Base-by-base conservation (phyloP, 352 stramenopile species). In the Phytophthora pseudosyringae region DNA sequence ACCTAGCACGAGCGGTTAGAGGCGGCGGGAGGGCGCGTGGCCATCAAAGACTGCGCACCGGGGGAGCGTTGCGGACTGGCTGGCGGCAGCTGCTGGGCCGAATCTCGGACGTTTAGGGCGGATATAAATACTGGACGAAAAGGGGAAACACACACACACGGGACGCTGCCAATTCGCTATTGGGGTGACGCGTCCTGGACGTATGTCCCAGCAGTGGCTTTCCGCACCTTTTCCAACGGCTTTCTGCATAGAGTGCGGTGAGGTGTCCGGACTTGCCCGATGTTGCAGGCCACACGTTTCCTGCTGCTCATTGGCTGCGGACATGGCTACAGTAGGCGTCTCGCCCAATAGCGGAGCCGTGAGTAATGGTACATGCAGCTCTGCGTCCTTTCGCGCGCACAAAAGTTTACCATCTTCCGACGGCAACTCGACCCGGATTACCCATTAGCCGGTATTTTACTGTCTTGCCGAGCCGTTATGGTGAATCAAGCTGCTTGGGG, bases 211-310 rank as follows among this genome's bases (percentile, higher is more conserved):
- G 13, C 51, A 39, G 18, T 43, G 28, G 21, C 39, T 81, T 77
- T 81, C 73, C 68, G 66, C 52, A 58, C 69, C 49, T 78, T 81
- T 81, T 79, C 71, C 67, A 72, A 73, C 59, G 49, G 64, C 40
- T 73, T 79, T 79, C 65, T 59, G 41, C 57, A 65, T 63, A 57
- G 48, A 64, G 59, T 59, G 49, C 47, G 39, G 36, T 73, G 69
- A 76, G 35, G 55, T 54, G 55, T 76, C 53, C 44, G 44, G 69
- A 76, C 64, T 68, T 56, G 26, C 25, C 43, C 13, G 26, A 60
- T 36, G 31, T 43, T 35, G n/a, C 33, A 28, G 33, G 8, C 48
- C 18, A 33, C 25, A 11, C 5, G 7, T 56, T 26, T 12, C 7
- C 33, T 1, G 13, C 5, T 18, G 28, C 9, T 56, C 13, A 64